Evolutionary conservation across 192 early-diverging fungal species (phyloP).

Genomic region (Physocladia obscura): DNA sequence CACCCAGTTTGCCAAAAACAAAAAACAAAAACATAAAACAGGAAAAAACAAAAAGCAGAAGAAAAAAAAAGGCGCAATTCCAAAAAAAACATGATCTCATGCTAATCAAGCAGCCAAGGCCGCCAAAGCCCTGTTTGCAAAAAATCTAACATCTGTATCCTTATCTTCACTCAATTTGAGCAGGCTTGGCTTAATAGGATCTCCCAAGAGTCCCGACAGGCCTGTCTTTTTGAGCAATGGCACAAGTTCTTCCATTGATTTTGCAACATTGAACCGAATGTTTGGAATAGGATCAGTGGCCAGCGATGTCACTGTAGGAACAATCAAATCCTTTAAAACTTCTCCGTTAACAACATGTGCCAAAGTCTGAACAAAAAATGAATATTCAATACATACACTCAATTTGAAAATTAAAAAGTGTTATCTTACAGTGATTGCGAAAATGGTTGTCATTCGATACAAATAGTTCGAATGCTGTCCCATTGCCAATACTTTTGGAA

Average conservation of each 20-base stretch:
- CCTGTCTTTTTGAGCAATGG: constrained; percentile 72
- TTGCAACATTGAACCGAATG: constrained; percentile 99
- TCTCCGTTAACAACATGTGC: constrained; percentile 82
- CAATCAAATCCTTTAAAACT: constrained; percentile 82
- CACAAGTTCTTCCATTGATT: constrained; percentile 83
- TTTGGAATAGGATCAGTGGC: constrained; percentile 96
- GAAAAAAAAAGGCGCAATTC: background rate
- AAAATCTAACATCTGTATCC: constrained; percentile 94
- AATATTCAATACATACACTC: background rate
- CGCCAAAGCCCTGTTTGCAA: constrained; percentile 69
- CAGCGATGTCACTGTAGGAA: constrained; percentile 83
- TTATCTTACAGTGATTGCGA: constrained; percentile 82
- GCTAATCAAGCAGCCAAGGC: constrained; percentile 15
- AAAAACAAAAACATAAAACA: background rate
- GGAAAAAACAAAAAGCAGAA: background rate
- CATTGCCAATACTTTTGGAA: constrained; percentile 92
- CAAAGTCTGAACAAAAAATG: constrained; percentile 63
- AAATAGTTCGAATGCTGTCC: constrained; percentile 90
- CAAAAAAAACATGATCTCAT: background rate
- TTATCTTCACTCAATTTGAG: constrained; percentile 80
- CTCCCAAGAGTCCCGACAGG: constrained; percentile 58
- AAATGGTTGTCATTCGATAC: constrained; percentile 97
- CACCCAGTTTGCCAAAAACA: too few relatives aligned
- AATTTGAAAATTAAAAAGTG: background rate
- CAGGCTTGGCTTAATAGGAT: constrained; percentile 79